A percentile compares a stretch with the other conserved stretches of the same genome.
phyloP scores from a whole-genome alignment of 1,139 yeast species.

The Sugiyamaella grinbergsii region DNA sequence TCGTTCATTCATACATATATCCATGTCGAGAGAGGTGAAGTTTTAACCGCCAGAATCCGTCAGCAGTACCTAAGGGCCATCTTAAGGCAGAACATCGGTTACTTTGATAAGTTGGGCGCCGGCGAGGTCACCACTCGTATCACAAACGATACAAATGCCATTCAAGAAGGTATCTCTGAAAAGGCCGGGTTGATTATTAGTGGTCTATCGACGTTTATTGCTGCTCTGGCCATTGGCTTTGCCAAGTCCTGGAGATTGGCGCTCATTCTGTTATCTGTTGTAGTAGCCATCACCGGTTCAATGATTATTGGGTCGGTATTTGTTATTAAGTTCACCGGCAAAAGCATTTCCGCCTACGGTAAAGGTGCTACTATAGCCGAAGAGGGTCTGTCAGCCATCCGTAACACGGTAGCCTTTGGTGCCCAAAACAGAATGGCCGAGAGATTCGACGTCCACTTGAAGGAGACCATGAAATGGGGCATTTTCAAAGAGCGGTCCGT shows the following conservation, averaged over 20 bases:
- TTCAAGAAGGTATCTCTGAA: conserved; percentile 51
- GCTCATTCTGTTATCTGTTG: conserved; percentile 43
- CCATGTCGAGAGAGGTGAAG: conserved; percentile 48
- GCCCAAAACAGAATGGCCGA: conserved; percentile 44
- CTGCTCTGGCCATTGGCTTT: conserved; percentile 48
- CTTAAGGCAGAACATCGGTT: conserved; percentile 49
- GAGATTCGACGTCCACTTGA: conserved; percentile 41
- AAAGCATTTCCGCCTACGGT: conserved; percentile 40
- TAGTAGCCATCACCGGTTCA: conserved; percentile 39
- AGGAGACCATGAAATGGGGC: conserved; percentile 36
- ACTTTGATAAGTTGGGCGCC: conserved; percentile 49
- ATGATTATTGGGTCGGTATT: conserved; percentile 39
- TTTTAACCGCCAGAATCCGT: conserved; percentile 47
- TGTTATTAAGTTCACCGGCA: conserved; percentile 42
- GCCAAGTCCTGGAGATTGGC: conserved; percentile 47
- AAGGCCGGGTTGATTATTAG: conserved; percentile 46
- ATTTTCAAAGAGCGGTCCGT: conserved; percentile 40
- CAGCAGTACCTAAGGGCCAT: conserved; percentile 45
- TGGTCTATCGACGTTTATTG: conserved; percentile 45
- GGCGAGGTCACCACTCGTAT: conserved; percentile 50
- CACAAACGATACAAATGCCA: conserved; percentile 47
- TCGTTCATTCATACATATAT: conserved; percentile 41
- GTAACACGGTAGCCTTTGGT: conserved; percentile 50
- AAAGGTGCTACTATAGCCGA: conserved; percentile 48
- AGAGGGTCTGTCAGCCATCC: conserved; percentile 46